phyloP scores from a whole-genome alignment of 139 green algal species.

The Ettlia oleoabundans region DNA sequence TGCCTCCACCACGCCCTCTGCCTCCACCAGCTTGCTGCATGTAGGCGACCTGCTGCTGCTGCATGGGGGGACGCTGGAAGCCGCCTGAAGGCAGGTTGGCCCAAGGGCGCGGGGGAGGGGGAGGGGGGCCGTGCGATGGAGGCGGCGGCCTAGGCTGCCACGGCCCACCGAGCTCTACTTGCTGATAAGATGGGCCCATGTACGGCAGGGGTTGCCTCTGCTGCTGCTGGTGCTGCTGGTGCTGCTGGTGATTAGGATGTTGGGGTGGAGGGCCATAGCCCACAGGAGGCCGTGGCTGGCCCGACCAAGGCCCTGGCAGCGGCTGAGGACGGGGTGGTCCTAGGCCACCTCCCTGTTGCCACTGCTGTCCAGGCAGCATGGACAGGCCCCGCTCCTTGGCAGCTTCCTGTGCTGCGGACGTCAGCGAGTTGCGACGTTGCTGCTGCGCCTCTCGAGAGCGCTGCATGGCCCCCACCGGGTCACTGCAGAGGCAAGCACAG shows the following conservation, averaged over 20 bases:
- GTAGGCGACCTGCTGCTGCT: not conserved
- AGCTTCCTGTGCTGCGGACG: not conserved
- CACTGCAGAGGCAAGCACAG: conserved; percentile 11
- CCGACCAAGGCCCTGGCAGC: conserved; percentile 1
- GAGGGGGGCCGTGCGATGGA: not conserved
- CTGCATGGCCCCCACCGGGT: conserved; percentile 25
- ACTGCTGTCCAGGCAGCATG: not conserved
- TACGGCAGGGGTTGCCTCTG: not conserved
- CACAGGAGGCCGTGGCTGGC: not conserved
- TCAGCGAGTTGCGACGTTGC: not conserved
- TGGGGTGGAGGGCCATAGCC: no score
- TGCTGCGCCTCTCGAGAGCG: conserved; percentile 13
- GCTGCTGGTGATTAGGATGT: not conserved
- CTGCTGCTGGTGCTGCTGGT: not conserved
- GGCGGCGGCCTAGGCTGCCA: conserved; percentile 11
- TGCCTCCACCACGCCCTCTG: not conserved
- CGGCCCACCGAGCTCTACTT: not conserved
- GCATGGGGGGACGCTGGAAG: not conserved
- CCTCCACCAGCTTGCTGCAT: conserved; percentile 15
- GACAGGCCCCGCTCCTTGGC: not conserved
- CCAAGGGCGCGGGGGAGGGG: not conserved
- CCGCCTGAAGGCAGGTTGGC: not conserved
- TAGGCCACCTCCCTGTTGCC: not conserved
- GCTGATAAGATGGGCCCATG: not conserved
- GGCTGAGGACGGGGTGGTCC: not conserved